Evolutionary conservation across 208 protist species (phyloP).

Genomic region (Acanthamoeba triangularis): DNA sequence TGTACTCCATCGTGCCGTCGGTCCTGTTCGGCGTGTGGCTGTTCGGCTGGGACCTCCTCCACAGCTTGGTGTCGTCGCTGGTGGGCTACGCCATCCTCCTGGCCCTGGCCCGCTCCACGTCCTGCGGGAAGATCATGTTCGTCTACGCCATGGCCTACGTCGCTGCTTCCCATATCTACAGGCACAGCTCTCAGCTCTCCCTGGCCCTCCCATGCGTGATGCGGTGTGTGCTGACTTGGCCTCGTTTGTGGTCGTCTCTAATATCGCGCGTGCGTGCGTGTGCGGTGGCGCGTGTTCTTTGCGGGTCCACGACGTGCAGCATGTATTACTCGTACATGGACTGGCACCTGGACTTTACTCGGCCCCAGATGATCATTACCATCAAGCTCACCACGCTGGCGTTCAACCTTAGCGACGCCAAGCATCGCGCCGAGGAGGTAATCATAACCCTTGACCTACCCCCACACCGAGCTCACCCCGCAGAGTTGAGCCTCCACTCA

Average conservation of each 20-base stretch:
- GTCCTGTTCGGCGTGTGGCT: slow-evolving; percentile 4
- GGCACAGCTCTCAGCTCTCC: background rate
- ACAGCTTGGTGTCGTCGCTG: slow-evolving; percentile 31
- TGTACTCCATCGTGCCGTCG: slow-evolving; percentile 3
- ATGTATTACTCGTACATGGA: slow-evolving; percentile 52
- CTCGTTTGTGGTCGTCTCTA: too few relatives aligned
- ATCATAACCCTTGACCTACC: background rate
- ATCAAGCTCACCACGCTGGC: slow-evolving; percentile 57
- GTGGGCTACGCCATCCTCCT: background rate
- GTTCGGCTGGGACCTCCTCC: background rate
- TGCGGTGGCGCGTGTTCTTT: background rate
- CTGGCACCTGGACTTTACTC: slow-evolving; percentile 31
- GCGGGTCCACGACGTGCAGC: background rate
- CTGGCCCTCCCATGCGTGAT: background rate
- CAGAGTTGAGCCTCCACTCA: too few relatives aligned
- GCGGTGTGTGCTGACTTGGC: background rate
- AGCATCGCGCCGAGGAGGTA: background rate
- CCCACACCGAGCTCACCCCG: too few relatives aligned
- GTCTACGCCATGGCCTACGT: slow-evolving; percentile 44
- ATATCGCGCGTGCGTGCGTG: background rate
- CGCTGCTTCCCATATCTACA: slow-evolving; percentile 25
- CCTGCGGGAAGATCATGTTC: slow-evolving; percentile 10
- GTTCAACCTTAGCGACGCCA: slow-evolving; percentile 1
- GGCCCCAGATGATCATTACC: slow-evolving; percentile 37
- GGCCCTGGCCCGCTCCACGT: background rate